Evolutionary conservation across 164 flowering plant genomes (phyloP).

Genomic region (Taxillus chinensis): DNA sequence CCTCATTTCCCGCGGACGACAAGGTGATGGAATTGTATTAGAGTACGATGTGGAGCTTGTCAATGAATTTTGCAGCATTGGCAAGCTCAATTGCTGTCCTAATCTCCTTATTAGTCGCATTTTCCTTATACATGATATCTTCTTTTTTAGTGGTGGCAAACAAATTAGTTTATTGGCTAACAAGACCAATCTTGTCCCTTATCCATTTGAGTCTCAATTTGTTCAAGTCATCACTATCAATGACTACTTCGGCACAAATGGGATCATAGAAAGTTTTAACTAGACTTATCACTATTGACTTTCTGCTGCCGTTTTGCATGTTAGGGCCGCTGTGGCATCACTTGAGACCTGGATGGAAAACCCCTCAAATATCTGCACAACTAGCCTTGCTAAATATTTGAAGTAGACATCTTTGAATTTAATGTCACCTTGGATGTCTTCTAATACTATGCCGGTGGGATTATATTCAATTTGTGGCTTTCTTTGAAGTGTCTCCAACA

Average conservation of each 20-base stretch:
- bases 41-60: slow-evolving; percentile 56
- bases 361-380: slow-evolving; percentile 60
- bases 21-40: no score
- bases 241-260: slow-evolving; percentile 56
- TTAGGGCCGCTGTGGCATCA: slow-evolving; percentile 63
- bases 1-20: no score
- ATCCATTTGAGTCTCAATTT: slow-evolving; percentile 48
- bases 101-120: slow-evolving; percentile 53
- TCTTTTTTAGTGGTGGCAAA: slow-evolving; percentile 56
- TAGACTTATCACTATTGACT: slow-evolving; percentile 70
- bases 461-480: slow-evolving; percentile 47
- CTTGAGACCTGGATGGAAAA: slow-evolving; percentile 44
- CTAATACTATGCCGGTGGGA: slow-evolving; percentile 32
- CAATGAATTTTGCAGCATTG: slow-evolving; percentile 69
- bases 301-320: slow-evolving; percentile 89
- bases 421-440: slow-evolving; percentile 60
- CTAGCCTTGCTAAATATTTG: slow-evolving; percentile 72
- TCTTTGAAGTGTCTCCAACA: slow-evolving; percentile 64
- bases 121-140: slow-evolving; percentile 58
- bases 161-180: slow-evolving; percentile 65
- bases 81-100: slow-evolving; percentile 52
- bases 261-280: slow-evolving; percentile 87
- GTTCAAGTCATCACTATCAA: slow-evolving; percentile 59
- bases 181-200: slow-evolving; percentile 60
- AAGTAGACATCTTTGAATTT: slow-evolving; percentile 66